These are phyloP conservation scores for Fusarium mundagurra DNA, from an alignment of 2,329 filamentous ascomycete genomes.

Conservation along the genomic window DNA sequence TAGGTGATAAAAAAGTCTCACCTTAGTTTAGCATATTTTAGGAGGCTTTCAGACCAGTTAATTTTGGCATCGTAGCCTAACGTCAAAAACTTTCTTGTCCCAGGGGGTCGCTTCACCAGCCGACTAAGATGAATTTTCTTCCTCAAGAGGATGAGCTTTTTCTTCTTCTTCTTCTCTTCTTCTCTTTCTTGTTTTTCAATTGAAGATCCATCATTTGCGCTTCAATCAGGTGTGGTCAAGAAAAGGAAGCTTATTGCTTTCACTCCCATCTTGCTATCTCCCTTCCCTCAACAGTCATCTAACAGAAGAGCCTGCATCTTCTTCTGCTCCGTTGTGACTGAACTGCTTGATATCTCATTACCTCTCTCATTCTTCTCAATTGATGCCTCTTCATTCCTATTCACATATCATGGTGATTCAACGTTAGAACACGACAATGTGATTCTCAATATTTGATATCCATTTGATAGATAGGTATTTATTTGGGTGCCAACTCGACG, in stretches of 20 bases:
- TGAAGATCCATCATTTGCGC: not conserved
- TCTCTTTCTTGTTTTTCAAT: not conserved
- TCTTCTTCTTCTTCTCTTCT: not conserved
- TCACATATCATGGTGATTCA: conserved; percentile 5
- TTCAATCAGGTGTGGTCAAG: conserved; percentile 8
- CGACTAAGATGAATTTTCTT: conserved; percentile 26
- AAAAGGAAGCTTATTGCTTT: not conserved
- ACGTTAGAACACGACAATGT: conserved; percentile 11
- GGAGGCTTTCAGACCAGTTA: not conserved
- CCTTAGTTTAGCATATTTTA: fast-evolving
- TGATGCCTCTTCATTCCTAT: not conserved
- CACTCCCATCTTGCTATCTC: not conserved
- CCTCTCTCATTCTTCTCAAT: not conserved
- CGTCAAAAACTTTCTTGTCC: not conserved
- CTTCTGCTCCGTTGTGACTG: conserved; percentile 13
- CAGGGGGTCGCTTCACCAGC: not conserved
- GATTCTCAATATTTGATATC: conserved; percentile 42
- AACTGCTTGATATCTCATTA: conserved; percentile 15
- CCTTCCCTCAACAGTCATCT: not conserved
- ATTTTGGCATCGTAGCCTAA: not conserved
- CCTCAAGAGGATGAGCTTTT: not conserved
- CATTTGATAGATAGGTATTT: conserved; percentile 49
- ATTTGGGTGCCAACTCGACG: conserved; percentile 68
- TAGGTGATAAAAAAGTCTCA: not conserved
- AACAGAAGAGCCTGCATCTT: conserved; percentile 4